These are phyloP conservation scores for Acmispon strigosus DNA, from an alignment of 306 rosid genomes.

Conservation along the genomic window DNA sequence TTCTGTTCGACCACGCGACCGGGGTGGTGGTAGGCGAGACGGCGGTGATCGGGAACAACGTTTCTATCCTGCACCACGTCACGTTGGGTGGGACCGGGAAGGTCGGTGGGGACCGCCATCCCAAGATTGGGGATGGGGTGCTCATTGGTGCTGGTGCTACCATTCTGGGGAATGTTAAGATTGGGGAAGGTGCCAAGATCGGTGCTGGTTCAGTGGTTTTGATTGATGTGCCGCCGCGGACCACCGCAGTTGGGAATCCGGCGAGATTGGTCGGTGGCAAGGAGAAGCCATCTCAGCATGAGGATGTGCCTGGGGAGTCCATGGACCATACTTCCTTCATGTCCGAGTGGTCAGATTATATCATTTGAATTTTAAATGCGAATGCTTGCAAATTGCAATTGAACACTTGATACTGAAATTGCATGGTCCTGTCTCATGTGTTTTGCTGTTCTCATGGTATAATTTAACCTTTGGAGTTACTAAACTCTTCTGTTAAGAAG, in stretches of 20 bases:
- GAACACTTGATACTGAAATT: neutral
- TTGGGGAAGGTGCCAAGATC: conserved; percentile 87
- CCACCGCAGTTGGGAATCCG: conserved; percentile 80
- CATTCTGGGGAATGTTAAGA: conserved; percentile 70
- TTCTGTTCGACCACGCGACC: conserved; percentile 83
- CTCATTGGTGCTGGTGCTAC: conserved; percentile 96
- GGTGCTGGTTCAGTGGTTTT: conserved; percentile 94
- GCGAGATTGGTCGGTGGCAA: conserved; percentile 93
- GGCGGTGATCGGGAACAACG: conserved; percentile 89
- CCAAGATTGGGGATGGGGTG: conserved; percentile 89
- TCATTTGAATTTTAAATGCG: conserved; percentile 30
- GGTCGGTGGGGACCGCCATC: conserved; percentile 83
- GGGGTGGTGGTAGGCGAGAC: conserved; percentile 97
- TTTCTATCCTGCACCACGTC: conserved; percentile 87
- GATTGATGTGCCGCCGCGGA: conserved; percentile 70
- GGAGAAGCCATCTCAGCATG: conserved; percentile 62
- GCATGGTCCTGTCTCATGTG: neutral
- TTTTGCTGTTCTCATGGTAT: neutral
- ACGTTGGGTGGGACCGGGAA: conserved; percentile 97
- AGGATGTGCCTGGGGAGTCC: conserved; percentile 91
- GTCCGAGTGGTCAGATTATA: conserved; percentile 91
- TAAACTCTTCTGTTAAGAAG: neutral
- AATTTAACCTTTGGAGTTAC: neutral
- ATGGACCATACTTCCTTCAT: conserved; percentile 96
- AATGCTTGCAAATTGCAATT: neutral